These are phyloP conservation scores for Solioccasus polychromus DNA, from an alignment of 768 basidiomycete species.

Conservation along the genomic window DNA sequence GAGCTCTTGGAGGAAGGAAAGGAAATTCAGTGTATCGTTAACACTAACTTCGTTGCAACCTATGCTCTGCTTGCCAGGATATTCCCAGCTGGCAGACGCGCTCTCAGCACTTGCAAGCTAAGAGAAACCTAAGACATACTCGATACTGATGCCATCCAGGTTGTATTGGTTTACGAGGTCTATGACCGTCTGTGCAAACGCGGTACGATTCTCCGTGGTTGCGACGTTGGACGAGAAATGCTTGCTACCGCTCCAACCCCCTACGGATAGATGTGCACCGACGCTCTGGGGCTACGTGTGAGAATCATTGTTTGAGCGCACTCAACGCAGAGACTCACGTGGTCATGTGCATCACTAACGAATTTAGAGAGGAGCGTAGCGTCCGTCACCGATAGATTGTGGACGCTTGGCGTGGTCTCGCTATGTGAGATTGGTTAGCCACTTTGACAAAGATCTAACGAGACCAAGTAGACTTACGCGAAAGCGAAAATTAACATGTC, in stretches of 20 bases:
- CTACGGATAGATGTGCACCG: slow-evolving; percentile 54
- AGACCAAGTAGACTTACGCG: slow-evolving; percentile 36
- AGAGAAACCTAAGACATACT: slow-evolving; percentile 1
- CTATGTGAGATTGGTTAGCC: slow-evolving; percentile 13
- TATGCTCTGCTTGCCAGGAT: slow-evolving; percentile 61
- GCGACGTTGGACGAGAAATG: slow-evolving; percentile 60
- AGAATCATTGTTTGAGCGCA: no score
- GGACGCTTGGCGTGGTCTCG: slow-evolving; percentile 30
- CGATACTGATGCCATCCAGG: slow-evolving; percentile 50
- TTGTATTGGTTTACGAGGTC: slow-evolving; percentile 45
- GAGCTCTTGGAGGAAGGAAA: slow-evolving; percentile 67
- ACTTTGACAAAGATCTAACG: neutral
- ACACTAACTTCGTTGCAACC: slow-evolving; percentile 58
- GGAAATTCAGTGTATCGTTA: slow-evolving; percentile 71
- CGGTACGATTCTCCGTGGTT: slow-evolving; percentile 51
- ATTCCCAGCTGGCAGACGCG: slow-evolving; percentile 69
- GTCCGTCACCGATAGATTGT: slow-evolving; percentile 38
- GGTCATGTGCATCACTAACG: slow-evolving; percentile 42
- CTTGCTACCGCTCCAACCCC: slow-evolving; percentile 64
- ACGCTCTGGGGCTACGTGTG: slow-evolving; percentile 36
- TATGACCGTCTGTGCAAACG: slow-evolving; percentile 54
- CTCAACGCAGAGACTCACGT: slow-evolving; percentile 20
- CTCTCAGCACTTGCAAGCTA: neutral
- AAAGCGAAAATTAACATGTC: slow-evolving; percentile 65
- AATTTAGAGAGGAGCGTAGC: slow-evolving; percentile 48